A percentile compares a stretch with the other conserved stretches of the same genome.
Evolutionary conservation across 2,329 filamentous ascomycete genomes (phyloP).

Genomic region (Botrytis aclada): DNA sequence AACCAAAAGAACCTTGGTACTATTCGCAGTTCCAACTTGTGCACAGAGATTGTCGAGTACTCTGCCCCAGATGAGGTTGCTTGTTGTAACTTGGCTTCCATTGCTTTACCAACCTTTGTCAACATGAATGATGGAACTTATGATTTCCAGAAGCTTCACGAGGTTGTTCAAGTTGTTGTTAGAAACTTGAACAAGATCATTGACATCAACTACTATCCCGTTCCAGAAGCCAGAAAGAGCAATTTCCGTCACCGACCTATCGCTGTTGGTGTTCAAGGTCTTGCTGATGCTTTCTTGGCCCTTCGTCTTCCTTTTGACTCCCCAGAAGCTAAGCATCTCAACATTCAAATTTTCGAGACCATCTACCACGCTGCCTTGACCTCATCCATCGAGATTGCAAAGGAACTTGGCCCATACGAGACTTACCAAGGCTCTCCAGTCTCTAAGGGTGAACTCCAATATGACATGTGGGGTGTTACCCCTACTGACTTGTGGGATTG

Average conservation of each 20-base stretch:
- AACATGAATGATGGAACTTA: slow-evolving; percentile 82
- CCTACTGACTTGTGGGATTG: slow-evolving; percentile 97
- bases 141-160: slow-evolving; percentile 95
- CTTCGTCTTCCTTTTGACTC: slow-evolving; percentile 97
- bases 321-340: slow-evolving; percentile 85
- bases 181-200: slow-evolving; percentile 98
- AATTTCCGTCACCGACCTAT: slow-evolving; percentile 97
- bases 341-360: slow-evolving; percentile 98
- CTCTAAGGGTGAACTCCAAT: slow-evolving; percentile 93
- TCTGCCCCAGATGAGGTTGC: slow-evolving; percentile 96
- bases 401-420: slow-evolving; percentile 78
- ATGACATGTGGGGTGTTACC: slow-evolving; percentile 97
- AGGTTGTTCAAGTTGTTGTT: slow-evolving; percentile 87
- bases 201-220: slow-evolving; percentile 98
- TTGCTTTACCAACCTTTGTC: slow-evolving; percentile 87
- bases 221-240: slow-evolving; percentile 87
- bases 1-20: slow-evolving; percentile 99
- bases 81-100: slow-evolving; percentile 94
- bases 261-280: slow-evolving; percentile 93
- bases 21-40: slow-evolving; percentile 97
- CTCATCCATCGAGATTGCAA: slow-evolving; percentile 81
- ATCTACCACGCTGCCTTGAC: slow-evolving; percentile 96
- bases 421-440: slow-evolving; percentile 92
- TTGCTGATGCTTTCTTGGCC: slow-evolving; percentile 96
- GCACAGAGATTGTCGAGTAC: slow-evolving; percentile 98